A percentile compares a stretch with the other conserved stretches of the same genome.
These are phyloP conservation scores for Atractiella rhizophila DNA, from an alignment of 768 basidiomycete genomes.

Conservation along the genomic window DNA sequence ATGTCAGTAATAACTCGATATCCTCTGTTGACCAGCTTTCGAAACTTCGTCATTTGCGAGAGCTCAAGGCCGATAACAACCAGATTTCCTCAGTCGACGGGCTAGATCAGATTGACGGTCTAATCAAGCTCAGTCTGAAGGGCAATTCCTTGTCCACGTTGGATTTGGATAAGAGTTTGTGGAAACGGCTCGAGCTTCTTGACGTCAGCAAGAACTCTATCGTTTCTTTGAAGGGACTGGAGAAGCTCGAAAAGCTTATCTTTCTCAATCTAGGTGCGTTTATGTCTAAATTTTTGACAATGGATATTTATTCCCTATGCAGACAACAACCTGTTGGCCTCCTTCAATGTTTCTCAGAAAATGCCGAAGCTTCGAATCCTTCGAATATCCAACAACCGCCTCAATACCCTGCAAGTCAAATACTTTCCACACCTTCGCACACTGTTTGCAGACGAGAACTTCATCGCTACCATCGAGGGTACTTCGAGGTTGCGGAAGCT, in stretches of 20 bases:
- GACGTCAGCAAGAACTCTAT: constrained; percentile 57
- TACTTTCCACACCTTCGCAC: constrained; percentile 50
- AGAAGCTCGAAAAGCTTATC: constrained; percentile 27
- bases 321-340: constrained; percentile 48
- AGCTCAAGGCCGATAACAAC: constrained; percentile 75
- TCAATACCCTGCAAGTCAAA: constrained; percentile 37
- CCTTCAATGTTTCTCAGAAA: constrained; percentile 24
- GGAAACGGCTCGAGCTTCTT: constrained; percentile 52
- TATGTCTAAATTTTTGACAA: not conserved
- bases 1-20: constrained; percentile 70
- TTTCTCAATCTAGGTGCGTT: constrained; percentile 62
- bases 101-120: constrained; percentile 47
- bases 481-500: constrained; percentile 38
- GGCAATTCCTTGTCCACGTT: constrained; percentile 41
- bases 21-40: constrained; percentile 60
- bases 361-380: constrained; percentile 58
- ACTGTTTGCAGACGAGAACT: constrained; percentile 75
- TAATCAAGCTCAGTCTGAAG: constrained; percentile 59
- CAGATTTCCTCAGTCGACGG: constrained; percentile 47
- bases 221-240: constrained; percentile 33
- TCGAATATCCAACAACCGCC: constrained; percentile 54
- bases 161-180: constrained; percentile 38
- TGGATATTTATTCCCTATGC: not conserved
- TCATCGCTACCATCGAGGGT: constrained; percentile 16
- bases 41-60: constrained; percentile 59